Evolutionary conservation across 352 stramenopile genomes (phyloP).

Genomic region (Phytophthora sansomeana): DNA sequence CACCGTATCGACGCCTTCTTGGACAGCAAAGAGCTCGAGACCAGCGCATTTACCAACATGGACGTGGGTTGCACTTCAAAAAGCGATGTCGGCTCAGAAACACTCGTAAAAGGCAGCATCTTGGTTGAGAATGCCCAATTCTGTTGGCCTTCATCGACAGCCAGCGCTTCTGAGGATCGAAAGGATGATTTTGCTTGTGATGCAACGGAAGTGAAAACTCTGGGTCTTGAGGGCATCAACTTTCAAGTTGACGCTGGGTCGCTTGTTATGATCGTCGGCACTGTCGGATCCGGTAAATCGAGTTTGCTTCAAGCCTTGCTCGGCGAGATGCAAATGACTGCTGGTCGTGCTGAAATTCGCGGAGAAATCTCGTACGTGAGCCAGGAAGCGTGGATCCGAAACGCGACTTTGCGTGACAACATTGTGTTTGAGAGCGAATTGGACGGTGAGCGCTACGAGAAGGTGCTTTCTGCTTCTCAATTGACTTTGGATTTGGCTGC

Average conservation of each 20-base stretch:
- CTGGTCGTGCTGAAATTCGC: slow-evolving; percentile 19
- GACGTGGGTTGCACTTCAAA: neutral
- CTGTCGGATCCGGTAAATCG: slow-evolving; percentile 67
- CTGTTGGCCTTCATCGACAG: slow-evolving; percentile 9
- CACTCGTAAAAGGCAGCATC: slow-evolving; percentile 10
- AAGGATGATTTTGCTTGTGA: neutral
- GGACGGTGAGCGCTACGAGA: slow-evolving; percentile 42
- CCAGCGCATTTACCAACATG: neutral
- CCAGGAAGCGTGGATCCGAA: slow-evolving; percentile 54
- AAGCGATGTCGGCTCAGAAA: neutral
- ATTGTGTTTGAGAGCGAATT: slow-evolving; percentile 44
- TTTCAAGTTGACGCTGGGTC: slow-evolving; percentile 55
- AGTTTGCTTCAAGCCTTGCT: slow-evolving; percentile 57
- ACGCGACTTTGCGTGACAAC: slow-evolving; percentile 44
- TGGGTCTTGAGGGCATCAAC: slow-evolving; percentile 29
- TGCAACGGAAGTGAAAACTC: neutral
- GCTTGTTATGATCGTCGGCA: slow-evolving; percentile 62
- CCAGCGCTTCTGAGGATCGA: neutral
- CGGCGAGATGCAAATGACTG: slow-evolving; percentile 45
- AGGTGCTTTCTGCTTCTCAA: slow-evolving; percentile 74
- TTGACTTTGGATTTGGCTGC: slow-evolving; percentile 87
- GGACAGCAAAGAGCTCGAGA: slow-evolving; percentile 35
- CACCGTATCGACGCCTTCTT: slow-evolving; percentile 42
- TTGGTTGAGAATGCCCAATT: slow-evolving; percentile 18
- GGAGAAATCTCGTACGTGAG: slow-evolving; percentile 46